Evolutionary conservation across 768 basidiomycete species (phyloP).

Genomic region (Austroboletus festivus): DNA sequence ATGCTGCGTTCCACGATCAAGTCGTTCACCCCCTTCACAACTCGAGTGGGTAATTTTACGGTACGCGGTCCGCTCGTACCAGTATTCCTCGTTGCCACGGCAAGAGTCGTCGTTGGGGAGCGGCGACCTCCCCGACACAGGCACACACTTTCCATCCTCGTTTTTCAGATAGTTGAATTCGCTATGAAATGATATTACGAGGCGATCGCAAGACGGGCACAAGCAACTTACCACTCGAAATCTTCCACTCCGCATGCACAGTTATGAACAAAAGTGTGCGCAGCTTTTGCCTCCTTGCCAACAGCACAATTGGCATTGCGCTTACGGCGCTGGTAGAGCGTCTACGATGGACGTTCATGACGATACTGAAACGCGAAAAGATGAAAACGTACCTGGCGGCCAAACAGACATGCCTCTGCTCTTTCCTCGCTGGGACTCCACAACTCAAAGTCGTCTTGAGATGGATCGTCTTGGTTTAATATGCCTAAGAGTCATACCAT

Average conservation of each 20-base stretch:
- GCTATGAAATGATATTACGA: conserved; percentile 37
- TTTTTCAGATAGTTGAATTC: conserved; percentile 90
- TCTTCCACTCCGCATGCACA: conserved; percentile 74
- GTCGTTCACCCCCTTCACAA: conserved; percentile 78
- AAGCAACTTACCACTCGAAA: conserved; percentile 83
- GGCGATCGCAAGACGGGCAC: background rate
- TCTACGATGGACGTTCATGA: conserved; percentile 41
- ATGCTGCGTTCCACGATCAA: conserved; percentile 72
- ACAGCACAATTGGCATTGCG: conserved; percentile 81
- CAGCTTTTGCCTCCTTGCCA: conserved; percentile 59
- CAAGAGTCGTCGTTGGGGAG: conserved; percentile 64
- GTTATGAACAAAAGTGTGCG: conserved; percentile 54
- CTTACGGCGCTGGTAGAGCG: conserved; percentile 84
- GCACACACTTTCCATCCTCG: conserved; percentile 67
- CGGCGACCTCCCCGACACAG: conserved; percentile 65
- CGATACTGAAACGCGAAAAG: background rate
- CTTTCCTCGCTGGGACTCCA: conserved; percentile 95
- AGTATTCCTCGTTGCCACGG: conserved; percentile 61
- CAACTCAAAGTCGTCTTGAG: conserved; percentile 89
- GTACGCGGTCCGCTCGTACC: conserved; percentile 93
- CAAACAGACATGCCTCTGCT: conserved; percentile 87
- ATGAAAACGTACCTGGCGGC: conserved; percentile 62
- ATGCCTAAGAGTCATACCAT: conserved; percentile 46
- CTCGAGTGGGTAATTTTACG: conserved; percentile 87
- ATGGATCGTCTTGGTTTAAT: conserved; percentile 66